Base-by-base conservation (phyloP, 345 rosid species). In the Mallotus nudiflorus region DNA sequence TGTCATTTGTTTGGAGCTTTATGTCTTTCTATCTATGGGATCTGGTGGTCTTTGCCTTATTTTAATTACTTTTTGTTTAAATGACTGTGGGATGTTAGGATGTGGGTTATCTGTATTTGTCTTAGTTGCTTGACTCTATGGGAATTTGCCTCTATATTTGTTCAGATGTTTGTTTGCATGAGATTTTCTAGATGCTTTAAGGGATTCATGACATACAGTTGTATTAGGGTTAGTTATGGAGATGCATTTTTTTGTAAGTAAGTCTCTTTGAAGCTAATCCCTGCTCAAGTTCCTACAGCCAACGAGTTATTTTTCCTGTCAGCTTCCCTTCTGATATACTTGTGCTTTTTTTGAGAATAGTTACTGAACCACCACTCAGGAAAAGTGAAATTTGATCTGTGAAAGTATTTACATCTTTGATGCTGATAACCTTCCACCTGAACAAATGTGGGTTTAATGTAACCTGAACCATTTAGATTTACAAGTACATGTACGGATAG, bases 11-110 rank as follows among this genome's bases (percentile, higher is more conserved):
- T 31, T 6, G 19, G 33, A 27, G 28, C 24, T 45, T 45, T 7
- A 18, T 65, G 42, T 65, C 42, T 51, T 65, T 48, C 27, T 19
- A 46, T 55, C 40, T 65, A 35, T 65, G 42, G 46, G 55, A 61
- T 39, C 1, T 61, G 28, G 39, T 22, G 27, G 29, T 29, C 59
- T 33, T 50, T 51, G 58, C 46, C 15, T 25, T 65, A 51, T 29
- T 16, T 31, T 18, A 29, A 20, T 33, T 49, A 39, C 22, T 31
- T n/a, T 12, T 49, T 49, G 13, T 39, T 31, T 66, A n/a, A 24
- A 22, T 51, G 66, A 22, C 44, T 42, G 14, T 2, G 22, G 3
- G n/a, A 12, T 13, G 51, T 15, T 20, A 10, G 19, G 22, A n/a
- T n/a, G n/a, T n/a, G n/a, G n/a, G n/a, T n/a, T n/a, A n/a, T n/a